Evolutionary conservation across 805 yeast species (phyloP).

Genomic region (Wickerhamomyces subpelliculosus): DNA sequence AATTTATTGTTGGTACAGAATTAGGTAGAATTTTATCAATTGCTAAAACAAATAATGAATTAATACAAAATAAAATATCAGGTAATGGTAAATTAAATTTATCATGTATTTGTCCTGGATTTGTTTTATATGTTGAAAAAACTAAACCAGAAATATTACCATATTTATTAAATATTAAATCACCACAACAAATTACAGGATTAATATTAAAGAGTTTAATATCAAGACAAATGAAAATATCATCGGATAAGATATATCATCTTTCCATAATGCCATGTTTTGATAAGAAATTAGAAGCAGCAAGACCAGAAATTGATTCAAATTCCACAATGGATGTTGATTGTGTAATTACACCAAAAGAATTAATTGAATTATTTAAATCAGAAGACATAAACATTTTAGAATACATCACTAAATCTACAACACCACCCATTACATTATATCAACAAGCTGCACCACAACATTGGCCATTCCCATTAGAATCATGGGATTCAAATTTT

Average conservation of each 20-base stretch:
- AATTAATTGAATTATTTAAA: conserved; percentile 64
- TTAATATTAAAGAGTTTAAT: conserved; percentile 53
- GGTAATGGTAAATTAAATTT: conserved; percentile 24
- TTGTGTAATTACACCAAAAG: conserved; percentile 90
- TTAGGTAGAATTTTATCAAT: conserved; percentile 69
- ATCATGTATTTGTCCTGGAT: conserved; percentile 87
- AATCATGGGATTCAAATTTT: conserved; percentile 64
- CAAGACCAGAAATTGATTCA: conserved; percentile 60
- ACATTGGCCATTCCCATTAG: conserved; percentile 51
- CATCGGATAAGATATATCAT: conserved; percentile 52
- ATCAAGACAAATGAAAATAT: conserved; percentile 25
- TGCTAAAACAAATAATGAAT: conserved; percentile 38
- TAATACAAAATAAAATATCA: conserved; percentile 15
- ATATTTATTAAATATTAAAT: conserved; percentile 62
- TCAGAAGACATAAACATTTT: conserved; percentile 39
- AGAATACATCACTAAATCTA: conserved; percentile 15
- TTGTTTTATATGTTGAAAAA: conserved; percentile 93
- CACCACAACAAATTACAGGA: conserved; percentile 94
- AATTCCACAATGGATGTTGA: conserved; percentile 60
- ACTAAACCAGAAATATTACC: conserved; percentile 84
- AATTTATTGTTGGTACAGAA: conserved; percentile 76
- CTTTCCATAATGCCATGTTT: conserved; percentile 93
- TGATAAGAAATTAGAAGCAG: conserved; percentile 93
- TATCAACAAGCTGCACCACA: conserved; percentile 41
- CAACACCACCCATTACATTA: conserved; percentile 14